Evolutionary conservation across 352 stramenopile genomes (phyloP), one percentile per base, ranked within the genome.

Genomic region (Pythium coloratum): DNA sequence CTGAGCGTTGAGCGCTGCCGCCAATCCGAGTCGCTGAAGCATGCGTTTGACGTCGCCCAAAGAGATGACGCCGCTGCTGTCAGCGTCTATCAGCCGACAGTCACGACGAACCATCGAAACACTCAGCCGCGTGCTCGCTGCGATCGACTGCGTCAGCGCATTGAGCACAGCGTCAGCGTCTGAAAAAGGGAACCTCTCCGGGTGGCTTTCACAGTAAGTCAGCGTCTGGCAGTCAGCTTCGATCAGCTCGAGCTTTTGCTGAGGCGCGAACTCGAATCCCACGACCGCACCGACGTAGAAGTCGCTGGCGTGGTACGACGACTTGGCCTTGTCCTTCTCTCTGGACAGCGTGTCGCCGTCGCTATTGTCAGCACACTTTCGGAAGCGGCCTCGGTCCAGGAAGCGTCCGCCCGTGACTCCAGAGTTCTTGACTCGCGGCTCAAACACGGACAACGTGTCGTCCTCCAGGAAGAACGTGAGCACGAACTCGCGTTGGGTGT

Each of bases 401-500:
- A 96, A 95, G 2, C 86, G 78, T 0, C 88, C 88, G 9, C 81
- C 82, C 3, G 59, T 36, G 14, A 91, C 67, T 16, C 89, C 89
- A 8, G 82, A 91, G 66, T 94, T 95, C 46, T 74, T 67, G 8
- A 89, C 69, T 13, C 67, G 74, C 16, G 85, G 83, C 60, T 96
- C 88, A 61, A 88, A 95, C 10, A 96, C 78, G 3, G 78, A 64
- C 18, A 95, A 64, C 34, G 89, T 95, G 53, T 90, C 86, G 60
- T 96, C 86, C 32, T 87, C 84, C 26, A 95, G 70, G 66, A 83
- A 95, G 59, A 82, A 94, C 32, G 82, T 90, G 59, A 96, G 56
- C 12, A 95, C 80, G 64, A 96, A 96, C 58, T 81, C 68, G 9
- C 88, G 78, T 34, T 83, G 63, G 0, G 66, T 62, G 54, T 91